Evolutionary conservation across 2,329 filamentous ascomycete genomes (phyloP).

Genomic region (Reticulascus tulasneorum): DNA sequence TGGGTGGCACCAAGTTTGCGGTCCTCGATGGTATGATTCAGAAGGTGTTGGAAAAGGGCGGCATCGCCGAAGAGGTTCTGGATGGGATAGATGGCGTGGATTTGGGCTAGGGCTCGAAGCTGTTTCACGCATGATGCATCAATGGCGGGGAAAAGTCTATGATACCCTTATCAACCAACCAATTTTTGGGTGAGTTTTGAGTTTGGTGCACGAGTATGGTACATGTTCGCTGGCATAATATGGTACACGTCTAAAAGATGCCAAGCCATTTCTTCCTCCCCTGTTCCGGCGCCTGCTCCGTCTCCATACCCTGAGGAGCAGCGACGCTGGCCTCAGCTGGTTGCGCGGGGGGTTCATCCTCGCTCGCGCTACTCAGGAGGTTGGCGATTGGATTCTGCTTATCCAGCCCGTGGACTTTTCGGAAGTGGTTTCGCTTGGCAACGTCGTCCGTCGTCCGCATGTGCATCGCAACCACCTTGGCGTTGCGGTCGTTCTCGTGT

Average conservation of each 20-base stretch:
- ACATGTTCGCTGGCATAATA: constrained; percentile 4
- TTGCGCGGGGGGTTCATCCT: constrained; percentile 26
- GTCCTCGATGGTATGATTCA: constrained; percentile 72
- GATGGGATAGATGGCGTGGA: constrained; percentile 76
- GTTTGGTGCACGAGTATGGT: constrained; percentile 2
- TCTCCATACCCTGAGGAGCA: constrained; percentile 7
- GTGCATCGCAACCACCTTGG: constrained; percentile 67
- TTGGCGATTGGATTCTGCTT: constrained; percentile 51
- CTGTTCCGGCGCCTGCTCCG: constrained; percentile 12
- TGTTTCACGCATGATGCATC: constrained; percentile 4
- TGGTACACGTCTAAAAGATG: constrained; percentile 57
- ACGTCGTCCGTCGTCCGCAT: constrained; percentile 77
- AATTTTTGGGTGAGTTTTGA: constrained; percentile 5
- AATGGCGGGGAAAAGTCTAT: constrained; percentile 1
- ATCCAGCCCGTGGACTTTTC: constrained; percentile 80
- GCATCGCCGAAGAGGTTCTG: constrained; percentile 82
- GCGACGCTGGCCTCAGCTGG: constrained; percentile 26
- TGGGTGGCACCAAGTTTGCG: constrained; percentile 75
- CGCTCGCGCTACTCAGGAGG: constrained; percentile 32
- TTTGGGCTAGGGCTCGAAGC: constrained; percentile 44
- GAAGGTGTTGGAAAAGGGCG: constrained; percentile 70
- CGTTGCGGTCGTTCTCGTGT: constrained; percentile 68
- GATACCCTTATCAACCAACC: constrained; percentile 11
- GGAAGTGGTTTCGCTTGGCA: constrained; percentile 78
- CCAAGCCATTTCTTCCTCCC: constrained; percentile 75